phyloP scores from a whole-genome alignment of 371 early-diverging fungal genomes.

The Amoeboradix gromovi region DNA sequence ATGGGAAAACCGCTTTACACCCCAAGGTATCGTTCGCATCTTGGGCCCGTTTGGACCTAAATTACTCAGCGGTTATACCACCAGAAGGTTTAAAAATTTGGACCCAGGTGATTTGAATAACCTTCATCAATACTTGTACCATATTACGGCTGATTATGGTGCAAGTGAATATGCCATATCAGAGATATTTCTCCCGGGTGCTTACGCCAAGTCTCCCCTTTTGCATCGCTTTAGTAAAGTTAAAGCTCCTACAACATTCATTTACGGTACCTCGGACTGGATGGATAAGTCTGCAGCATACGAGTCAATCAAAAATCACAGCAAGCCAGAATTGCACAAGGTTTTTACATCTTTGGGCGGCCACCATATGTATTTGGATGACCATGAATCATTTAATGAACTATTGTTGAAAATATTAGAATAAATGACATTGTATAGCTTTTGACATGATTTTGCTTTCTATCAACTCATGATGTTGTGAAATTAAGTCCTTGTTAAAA shows the following conservation, averaged over 20 bases:
- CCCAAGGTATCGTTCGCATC: not conserved
- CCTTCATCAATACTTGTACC: constrained; percentile 26
- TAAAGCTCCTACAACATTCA: constrained; percentile 40
- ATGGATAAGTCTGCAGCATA: constrained; percentile 56
- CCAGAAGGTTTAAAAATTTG: not conserved
- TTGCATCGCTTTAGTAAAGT: constrained; percentile 28
- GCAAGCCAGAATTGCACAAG: not conserved
- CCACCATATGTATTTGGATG: constrained; percentile 65
- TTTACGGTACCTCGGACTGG: constrained; percentile 60
- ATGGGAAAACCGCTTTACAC: not conserved
- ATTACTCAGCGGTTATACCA: constrained; percentile 16
- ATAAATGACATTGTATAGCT: too few relatives aligned
- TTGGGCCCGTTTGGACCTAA: constrained; percentile 18
- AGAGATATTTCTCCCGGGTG: constrained; percentile 35
- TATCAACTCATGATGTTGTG: too few relatives aligned
- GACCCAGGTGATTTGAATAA: constrained; percentile 3
- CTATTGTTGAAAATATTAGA: constrained; percentile 8
- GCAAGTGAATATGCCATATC: constrained; percentile 48
- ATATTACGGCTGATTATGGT: constrained; percentile 40
- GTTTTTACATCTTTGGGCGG: constrained; percentile 19
- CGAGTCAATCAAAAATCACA: constrained; percentile 9
- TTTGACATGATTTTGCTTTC: too few relatives aligned
- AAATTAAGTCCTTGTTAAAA: too few relatives aligned
- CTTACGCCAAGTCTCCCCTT: constrained; percentile 49
- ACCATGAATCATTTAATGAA: constrained; percentile 38